Evolutionary conservation across 225 moss, liverwort and hornwort species (phyloP), one percentile per base, ranked within the genome.

Genomic region (Bryoerythrophyllum caledonicum): DNA sequence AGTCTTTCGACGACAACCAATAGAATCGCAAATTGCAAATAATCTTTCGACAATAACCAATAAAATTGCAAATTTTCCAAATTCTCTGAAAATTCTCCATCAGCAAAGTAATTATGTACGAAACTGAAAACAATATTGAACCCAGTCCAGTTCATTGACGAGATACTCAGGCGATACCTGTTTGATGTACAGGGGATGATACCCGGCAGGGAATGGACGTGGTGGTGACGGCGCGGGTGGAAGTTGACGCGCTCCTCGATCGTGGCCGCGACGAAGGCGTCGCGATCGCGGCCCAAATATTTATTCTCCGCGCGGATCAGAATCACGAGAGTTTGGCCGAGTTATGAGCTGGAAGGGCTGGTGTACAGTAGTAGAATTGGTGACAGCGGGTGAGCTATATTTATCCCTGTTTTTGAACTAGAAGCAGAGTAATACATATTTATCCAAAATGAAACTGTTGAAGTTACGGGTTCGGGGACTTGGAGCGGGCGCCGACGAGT

Each of bases 241-340:
- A 65, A 65, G 46, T 78, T 78, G 56, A 55, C 72, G 57, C 8
- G 54, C 15, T 25, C 30, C 7, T 44, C 43, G 53, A 49, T 35
- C 57, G 19, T 78, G 78, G n/a, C 37, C 54, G 62, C 41, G 53
- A 44, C 53, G 34, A 16, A 15, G 13, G 24, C 48, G 67, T 79
- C 79, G 71, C 66, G 72, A 72, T 37, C 49, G 20, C 6, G 32
- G 8, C 1, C 65, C 25, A 27, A 7, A 54, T 30, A 70, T 9
- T 16, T 30, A 63, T 41, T 30, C 41, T 27, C 1, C 10, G 21
- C 17, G 3, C 40, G 54, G 41, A 73, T 67, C 60, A 60, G 37
- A 26, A 60, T 67, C 79, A 49, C 79, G 53, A 60, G 67, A 69
- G 65, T 65, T 57, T 46, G 57, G 65, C 72, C 57, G 57, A 46